Percentiles rank a stretch among this genome's conserved stretches.
Evolutionary conservation across 2,329 filamentous ascomycete species (phyloP).

Genomic region (Diaporthe aspalathi): DNA sequence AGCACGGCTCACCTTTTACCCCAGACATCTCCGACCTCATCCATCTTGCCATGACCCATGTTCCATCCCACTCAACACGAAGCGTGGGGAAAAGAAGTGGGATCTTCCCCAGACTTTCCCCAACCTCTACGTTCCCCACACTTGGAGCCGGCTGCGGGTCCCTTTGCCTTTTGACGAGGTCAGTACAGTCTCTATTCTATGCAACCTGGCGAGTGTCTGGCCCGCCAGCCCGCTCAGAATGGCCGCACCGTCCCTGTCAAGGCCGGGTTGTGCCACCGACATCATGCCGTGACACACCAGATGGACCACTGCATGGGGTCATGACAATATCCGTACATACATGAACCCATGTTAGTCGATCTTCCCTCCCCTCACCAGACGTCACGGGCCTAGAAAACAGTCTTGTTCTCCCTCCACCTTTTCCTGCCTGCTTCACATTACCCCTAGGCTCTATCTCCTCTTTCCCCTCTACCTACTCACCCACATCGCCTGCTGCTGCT

Average conservation of each 20-base stretch:
- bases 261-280: slow-evolving; percentile 23
- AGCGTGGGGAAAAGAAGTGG: slow-evolving; percentile 9
- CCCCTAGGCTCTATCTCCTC: background rate
- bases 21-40: slow-evolving; percentile 2
- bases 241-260: slow-evolving; percentile 15
- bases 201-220: too few relatives aligned
- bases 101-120: slow-evolving; percentile 19
- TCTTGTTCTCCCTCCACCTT: too few relatives aligned
- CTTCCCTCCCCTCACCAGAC: slow-evolving; percentile 16
- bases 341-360: slow-evolving; percentile 2
- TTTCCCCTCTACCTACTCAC: background rate
- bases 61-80: background rate
- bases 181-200: background rate
- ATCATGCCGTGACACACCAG: slow-evolving; percentile 18
- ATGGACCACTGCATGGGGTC: background rate
- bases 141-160: background rate
- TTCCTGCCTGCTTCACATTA: background rate
- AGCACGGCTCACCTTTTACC: background rate
- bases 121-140: slow-evolving; percentile 9
- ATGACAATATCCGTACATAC: background rate
- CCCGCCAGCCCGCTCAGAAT: background rate
- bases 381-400: slow-evolving; percentile 9
- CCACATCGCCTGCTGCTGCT: background rate
- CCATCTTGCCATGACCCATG: too few relatives aligned
- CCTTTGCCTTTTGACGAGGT: background rate